A percentile compares a stretch with the other conserved stretches of the same genome.
phyloP scores from a whole-genome alignment of 257 asterid species.

The Solanum bulbocastanum region DNA sequence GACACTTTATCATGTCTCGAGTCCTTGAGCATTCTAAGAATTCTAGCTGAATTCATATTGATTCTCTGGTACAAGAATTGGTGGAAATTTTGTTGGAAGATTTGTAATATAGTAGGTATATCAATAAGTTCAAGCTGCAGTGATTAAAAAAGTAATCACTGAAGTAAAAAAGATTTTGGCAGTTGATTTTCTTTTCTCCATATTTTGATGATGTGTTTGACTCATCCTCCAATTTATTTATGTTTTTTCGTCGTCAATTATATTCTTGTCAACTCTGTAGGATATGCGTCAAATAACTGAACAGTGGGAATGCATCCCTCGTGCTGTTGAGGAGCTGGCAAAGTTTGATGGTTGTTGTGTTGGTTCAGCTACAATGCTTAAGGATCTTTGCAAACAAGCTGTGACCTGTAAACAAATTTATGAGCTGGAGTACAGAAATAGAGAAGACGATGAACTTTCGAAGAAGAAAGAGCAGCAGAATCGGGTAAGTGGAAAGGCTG shows the following conservation, averaged over 20 bases:
- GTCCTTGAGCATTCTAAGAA: background rate
- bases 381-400: constrained; percentile 56
- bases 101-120: background rate
- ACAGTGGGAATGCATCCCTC: constrained; percentile 86
- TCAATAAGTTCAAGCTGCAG: background rate
- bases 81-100: background rate
- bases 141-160: background rate
- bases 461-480: constrained; percentile 15
- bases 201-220: background rate
- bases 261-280: constrained; percentile 15
- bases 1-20: background rate
- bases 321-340: constrained; percentile 65
- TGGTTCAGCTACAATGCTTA: constrained; percentile 15
- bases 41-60: background rate
- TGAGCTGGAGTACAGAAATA: constrained; percentile 51
- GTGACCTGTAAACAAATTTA: constrained; percentile 57
- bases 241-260: background rate
- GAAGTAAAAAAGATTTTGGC: background rate
- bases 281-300: constrained; percentile 40
- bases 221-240: background rate
- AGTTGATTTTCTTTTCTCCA: background rate
- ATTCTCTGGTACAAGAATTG: background rate
- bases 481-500: constrained; percentile 11
- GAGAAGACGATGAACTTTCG: constrained; percentile 20
- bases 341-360: constrained; percentile 16